Base-by-base conservation (phyloP, 305 asterid species). In the Fraxinus latifolia region DNA sequence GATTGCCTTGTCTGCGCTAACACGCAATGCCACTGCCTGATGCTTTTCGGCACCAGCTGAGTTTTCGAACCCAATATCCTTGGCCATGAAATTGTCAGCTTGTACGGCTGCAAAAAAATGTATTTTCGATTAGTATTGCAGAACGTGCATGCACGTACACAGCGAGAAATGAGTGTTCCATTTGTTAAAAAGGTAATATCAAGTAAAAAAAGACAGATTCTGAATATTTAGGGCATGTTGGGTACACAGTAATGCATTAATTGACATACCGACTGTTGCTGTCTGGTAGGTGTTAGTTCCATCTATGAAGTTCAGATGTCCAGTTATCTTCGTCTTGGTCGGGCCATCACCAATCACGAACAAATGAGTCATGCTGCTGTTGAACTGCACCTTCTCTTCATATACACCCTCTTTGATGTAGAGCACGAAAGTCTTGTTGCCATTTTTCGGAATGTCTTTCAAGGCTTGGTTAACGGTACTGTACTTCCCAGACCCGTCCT, bases 1-100 rank as follows among this genome's bases (percentile, higher is more conserved):
- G 5, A 91, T 75, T 7, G 90, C 80, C 29, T 77, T 80, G 83
- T 91, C 94, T 1, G 84, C 90, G 0, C 88, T 80, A 2, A 81
- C 89, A 0, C 89, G 89, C 70, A 90, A 80, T 4, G 94, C 92
- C 33, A 88, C 92, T 5, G 94, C 92, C 34, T 90, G 94, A 80
- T 88, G 87, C 79, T 79, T 86, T 27, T 21, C 53, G 19, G 86
- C 77, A 12, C 91, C 93, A 1, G 91, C 93, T 0, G 80, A 81
- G 87, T 90, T 90, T 36, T 85, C 87, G 60, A 90, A 76, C 29
- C 88, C 89, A 9, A 90, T 87, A 86, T 90, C 86, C 79, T 68
- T 85, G 2, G 84, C 93, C 3, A 88, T 82, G 86, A 90, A 90
- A 29, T 75, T 77, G 67, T 85, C 88, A 4, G 89, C 91, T 50